Percentiles rank a stretch among this genome's conserved stretches.
phyloP scores from a whole-genome alignment of 2,329 filamentous ascomycete genomes.

The Albophoma yamanashiensis region DNA sequence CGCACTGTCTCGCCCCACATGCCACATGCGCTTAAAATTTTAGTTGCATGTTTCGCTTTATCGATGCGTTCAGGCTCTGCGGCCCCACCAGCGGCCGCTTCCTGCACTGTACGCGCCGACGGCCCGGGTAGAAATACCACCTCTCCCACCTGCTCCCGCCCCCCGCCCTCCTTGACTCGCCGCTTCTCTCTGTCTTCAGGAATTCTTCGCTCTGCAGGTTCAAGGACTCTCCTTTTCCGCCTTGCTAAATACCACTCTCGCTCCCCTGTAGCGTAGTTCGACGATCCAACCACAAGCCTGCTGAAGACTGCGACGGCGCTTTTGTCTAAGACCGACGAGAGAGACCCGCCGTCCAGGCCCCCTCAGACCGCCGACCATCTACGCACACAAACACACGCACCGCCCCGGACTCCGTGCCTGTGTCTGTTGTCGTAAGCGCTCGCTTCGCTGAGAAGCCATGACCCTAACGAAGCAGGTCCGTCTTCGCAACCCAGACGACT shows the following conservation, averaged over 20 bases:
- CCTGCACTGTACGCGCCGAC: constrained; percentile 1
- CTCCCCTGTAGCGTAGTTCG: neutral
- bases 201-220: neutral
- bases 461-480: constrained; percentile 38
- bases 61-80: constrained; percentile 1
- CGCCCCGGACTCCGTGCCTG: constrained; percentile 16
- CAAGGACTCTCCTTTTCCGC: neutral
- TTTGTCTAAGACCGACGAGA: neutral
- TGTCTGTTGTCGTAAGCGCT: constrained; percentile 33
- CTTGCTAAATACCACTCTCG: neutral
- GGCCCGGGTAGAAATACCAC: constrained; percentile 9
- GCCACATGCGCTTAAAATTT: constrained; percentile 4
- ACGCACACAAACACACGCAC: constrained; percentile 13
- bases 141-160: neutral
- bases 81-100: neutral
- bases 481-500: constrained; percentile 57
- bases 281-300: neutral
- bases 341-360: neutral
- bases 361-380: neutral
- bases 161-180: constrained; percentile 1
- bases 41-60: constrained; percentile 1
- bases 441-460: constrained; percentile 34
- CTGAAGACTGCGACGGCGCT: neutral
- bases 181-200: neutral
- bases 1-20: constrained; percentile 3